These are phyloP conservation scores for Sclerotinia glacialis DNA, from an alignment of 2,329 filamentous ascomycete species.

Conservation along the genomic window DNA sequence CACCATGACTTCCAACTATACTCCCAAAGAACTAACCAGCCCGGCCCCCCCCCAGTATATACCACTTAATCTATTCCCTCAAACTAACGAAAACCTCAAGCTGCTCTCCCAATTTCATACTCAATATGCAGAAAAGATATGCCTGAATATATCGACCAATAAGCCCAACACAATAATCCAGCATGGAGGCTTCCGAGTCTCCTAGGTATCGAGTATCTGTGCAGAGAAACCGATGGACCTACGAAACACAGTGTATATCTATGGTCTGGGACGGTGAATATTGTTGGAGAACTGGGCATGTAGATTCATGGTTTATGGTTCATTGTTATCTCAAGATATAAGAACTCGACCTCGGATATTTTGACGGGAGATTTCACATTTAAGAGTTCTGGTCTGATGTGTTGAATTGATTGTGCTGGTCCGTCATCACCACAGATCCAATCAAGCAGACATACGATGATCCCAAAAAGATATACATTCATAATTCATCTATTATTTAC, in stretches of 20 bases:
- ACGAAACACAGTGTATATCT: too few species aligned
- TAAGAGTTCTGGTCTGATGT: background rate
- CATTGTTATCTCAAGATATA: background rate
- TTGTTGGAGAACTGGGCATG: too few species aligned
- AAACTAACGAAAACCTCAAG: too few species aligned
- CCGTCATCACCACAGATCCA: background rate
- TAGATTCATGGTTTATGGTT: background rate
- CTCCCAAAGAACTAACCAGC: too few species aligned
- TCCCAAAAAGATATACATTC: background rate
- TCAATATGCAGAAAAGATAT: background rate
- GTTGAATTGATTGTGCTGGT: background rate
- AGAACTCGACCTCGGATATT: background rate
- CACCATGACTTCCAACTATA: too few species aligned
- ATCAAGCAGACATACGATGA: background rate
- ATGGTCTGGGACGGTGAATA: background rate
- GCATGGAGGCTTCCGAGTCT: background rate
- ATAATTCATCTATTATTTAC: constrained; percentile 13
- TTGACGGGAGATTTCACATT: background rate
- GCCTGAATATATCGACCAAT: background rate
- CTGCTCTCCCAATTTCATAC: too few species aligned
- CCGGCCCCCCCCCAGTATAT: too few species aligned
- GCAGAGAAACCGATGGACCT: too few species aligned
- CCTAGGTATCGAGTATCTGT: background rate
- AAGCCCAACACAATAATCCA: rapidly evolving
- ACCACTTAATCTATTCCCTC: too few species aligned